Percentiles rank a stretch among this genome's conserved stretches.
Conservation (phyloP, 306 rosid genomes). For the Sicyos baderoa region DNA sequence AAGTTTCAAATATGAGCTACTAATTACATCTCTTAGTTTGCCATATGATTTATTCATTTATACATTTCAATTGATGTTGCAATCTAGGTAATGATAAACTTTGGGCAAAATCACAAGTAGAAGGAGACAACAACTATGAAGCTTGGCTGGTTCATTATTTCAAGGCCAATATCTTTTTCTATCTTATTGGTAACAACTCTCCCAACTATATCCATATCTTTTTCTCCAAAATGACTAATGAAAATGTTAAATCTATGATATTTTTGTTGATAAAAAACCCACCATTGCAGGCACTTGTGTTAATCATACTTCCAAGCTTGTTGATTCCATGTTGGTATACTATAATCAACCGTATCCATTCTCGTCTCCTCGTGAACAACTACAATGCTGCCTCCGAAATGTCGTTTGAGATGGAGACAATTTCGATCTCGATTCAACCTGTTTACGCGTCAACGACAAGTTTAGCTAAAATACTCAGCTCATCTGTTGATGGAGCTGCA, state of each 20-base stretch:
- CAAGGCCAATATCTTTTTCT: slow-evolving; percentile 15
- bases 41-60: neutral
- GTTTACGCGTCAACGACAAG: slow-evolving; percentile 3
- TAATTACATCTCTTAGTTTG: no score
- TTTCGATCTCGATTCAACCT: slow-evolving; percentile 17
- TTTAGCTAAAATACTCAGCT: slow-evolving; percentile 4
- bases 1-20: no score
- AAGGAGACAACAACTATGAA: slow-evolving; percentile 8
- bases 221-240: neutral
- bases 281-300: slow-evolving; percentile 21
- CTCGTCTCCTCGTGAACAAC: neutral
- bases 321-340: slow-evolving; percentile 23
- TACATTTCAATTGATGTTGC: neutral
- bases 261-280: neutral
- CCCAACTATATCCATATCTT: neutral
- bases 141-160: neutral
- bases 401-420: slow-evolving; percentile 7
- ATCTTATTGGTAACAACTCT: slow-evolving; percentile 18
- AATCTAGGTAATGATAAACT: neutral
- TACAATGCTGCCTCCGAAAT: neutral
- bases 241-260: neutral
- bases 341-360: slow-evolving; percentile 13
- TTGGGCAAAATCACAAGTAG: slow-evolving; percentile 9
- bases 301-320: slow-evolving; percentile 16
- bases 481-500: slow-evolving; percentile 12